phyloP scores from a whole-genome alignment of 441 rosid species.

The Erysimum cheiri region DNA sequence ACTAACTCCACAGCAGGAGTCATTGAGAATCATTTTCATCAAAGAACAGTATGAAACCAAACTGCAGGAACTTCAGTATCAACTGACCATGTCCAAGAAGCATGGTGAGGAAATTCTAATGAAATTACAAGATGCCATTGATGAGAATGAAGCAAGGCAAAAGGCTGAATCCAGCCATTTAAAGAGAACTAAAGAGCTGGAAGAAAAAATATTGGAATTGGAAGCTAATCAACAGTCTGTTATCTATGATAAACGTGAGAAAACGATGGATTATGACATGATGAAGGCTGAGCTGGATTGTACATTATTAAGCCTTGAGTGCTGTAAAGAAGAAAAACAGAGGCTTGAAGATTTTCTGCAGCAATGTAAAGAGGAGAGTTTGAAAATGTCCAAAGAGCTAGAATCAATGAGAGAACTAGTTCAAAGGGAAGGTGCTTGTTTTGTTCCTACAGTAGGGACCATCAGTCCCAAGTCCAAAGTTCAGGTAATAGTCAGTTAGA shows the following conservation, averaged over 20 bases:
- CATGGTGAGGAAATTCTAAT: constrained; percentile 90
- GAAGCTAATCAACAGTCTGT: constrained; percentile 74
- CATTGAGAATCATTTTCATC: constrained; percentile 94
- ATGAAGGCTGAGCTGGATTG: constrained; percentile 98
- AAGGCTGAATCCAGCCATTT: constrained; percentile 80
- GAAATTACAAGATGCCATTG: constrained; percentile 92
- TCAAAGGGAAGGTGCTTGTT: constrained; percentile 43
- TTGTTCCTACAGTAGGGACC: constrained; percentile 32
- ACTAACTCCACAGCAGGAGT: constrained; percentile 82
- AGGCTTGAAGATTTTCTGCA: constrained; percentile 73
- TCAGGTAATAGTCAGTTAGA: constrained; percentile 36
- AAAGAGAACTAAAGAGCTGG: constrained; percentile 85
- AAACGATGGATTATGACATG: constrained; percentile 67
- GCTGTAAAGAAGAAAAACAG: constrained; percentile 96
- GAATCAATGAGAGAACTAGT: constrained; percentile 55
- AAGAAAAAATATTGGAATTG: constrained; percentile 70
- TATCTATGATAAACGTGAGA: constrained; percentile 80
- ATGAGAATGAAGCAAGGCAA: constrained; percentile 79
- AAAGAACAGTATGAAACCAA: constrained; percentile 92
- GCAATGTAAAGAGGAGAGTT: constrained; percentile 69
- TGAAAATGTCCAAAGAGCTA: constrained; percentile 63
- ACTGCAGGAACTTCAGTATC: constrained; percentile 87
- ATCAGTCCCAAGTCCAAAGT: constrained; percentile 30
- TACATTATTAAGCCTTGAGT: constrained; percentile 90
- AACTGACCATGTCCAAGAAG: constrained; percentile 82